These are phyloP conservation scores for Globisporangium paroecandrum DNA, from an alignment of 352 stramenopile species.

Conservation along the genomic window DNA sequence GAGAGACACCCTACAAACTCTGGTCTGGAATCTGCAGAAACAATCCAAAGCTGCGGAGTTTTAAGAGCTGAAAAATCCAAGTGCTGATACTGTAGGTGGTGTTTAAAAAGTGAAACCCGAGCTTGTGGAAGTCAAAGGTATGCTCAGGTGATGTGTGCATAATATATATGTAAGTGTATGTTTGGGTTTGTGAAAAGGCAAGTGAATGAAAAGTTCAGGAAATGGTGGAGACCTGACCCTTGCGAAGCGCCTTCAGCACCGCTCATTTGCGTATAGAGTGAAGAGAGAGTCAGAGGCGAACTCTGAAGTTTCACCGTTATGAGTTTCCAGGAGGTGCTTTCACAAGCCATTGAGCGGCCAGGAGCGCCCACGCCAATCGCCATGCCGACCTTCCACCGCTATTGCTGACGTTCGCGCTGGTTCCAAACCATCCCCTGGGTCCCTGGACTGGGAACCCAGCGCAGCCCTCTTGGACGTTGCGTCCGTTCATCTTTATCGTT, in stretches of 20 bases:
- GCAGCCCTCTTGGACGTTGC: too few relatives aligned
- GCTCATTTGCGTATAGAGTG: not conserved
- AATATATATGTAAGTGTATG: constrained; percentile 5
- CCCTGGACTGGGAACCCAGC: not conserved
- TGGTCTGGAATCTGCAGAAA: not conserved
- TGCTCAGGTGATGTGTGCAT: not conserved
- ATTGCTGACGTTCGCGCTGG: not conserved
- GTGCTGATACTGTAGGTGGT: not conserved
- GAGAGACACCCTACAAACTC: not conserved
- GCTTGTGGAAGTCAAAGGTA: not conserved
- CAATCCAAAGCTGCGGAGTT: not conserved
- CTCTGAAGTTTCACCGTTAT: constrained; percentile 9
- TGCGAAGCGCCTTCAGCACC: not conserved
- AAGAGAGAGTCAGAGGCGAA: constrained; percentile 11
- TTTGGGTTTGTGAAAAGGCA: not conserved
- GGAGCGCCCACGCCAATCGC: constrained; percentile 5
- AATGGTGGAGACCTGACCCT: not conserved
- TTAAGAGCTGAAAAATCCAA: not conserved
- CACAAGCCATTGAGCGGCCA: not conserved
- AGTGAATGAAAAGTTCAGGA: constrained; percentile 2
- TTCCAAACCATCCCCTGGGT: not conserved
- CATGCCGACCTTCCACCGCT: not conserved
- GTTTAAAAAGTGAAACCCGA: not conserved
- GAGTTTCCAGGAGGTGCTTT: not conserved
- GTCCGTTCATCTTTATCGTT: not conserved